Conservation (phyloP, 768 basidiomycete species). For the Xerocomus potaroensis region DNA sequence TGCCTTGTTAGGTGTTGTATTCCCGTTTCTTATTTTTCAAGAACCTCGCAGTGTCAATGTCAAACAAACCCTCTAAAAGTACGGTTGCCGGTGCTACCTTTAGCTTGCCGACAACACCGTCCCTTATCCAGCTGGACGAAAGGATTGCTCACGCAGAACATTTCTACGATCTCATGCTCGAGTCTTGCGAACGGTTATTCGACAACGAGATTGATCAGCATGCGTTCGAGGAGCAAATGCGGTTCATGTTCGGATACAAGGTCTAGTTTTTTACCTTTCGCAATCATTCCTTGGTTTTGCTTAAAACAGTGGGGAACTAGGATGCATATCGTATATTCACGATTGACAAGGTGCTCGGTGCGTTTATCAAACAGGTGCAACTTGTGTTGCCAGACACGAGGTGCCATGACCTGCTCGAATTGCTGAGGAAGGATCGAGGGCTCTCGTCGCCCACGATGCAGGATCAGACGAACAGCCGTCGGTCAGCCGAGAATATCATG, state of each 20-base stretch:
- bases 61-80: slow-evolving; percentile 23
- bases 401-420: slow-evolving; percentile 68
- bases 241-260: slow-evolving; percentile 81
- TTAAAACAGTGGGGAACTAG: slow-evolving; percentile 30
- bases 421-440: slow-evolving; percentile 64
- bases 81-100: slow-evolving; percentile 11
- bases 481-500: slow-evolving; percentile 62
- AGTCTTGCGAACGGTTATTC: slow-evolving; percentile 85
- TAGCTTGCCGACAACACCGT: slow-evolving; percentile 26
- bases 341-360: slow-evolving; percentile 84
- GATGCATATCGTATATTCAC: slow-evolving; percentile 89
- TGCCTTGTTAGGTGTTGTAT: slow-evolving; percentile 64
- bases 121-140: slow-evolving; percentile 31
- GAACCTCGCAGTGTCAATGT: slow-evolving; percentile 49
- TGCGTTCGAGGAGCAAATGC: slow-evolving; percentile 87
- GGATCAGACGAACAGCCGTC: slow-evolving; percentile 64
- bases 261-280: slow-evolving; percentile 35
- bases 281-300: not conserved
- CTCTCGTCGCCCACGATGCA: slow-evolving; percentile 58
- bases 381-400: slow-evolving; percentile 62
- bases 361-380: slow-evolving; percentile 89
- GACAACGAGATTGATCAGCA: slow-evolving; percentile 87
- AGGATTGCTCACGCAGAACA: slow-evolving; percentile 49
- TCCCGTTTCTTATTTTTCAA: slow-evolving; percentile 80
- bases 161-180: slow-evolving; percentile 80